Conservation (phyloP, 306 rosid genomes). For the Alnus glutinosa region DNA sequence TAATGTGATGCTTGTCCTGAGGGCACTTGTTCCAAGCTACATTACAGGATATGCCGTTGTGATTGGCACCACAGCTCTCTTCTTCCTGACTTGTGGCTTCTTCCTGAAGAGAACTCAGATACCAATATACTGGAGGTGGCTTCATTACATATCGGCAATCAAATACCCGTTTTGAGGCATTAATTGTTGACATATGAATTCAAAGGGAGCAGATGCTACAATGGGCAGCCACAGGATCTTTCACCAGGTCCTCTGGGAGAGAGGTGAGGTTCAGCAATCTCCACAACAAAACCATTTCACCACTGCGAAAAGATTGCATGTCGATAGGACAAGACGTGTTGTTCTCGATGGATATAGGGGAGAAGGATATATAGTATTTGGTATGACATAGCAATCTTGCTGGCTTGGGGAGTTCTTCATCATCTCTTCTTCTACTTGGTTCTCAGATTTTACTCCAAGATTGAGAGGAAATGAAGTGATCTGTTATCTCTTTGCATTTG, state of each 20-base stretch:
- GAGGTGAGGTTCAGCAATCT: constrained; percentile 32
- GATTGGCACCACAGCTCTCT: constrained; percentile 88
- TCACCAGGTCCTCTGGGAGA: constrained; percentile 76
- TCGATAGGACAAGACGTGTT: constrained; percentile 71
- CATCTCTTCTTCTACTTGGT: constrained; percentile 79
- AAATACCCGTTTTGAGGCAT: constrained; percentile 84
- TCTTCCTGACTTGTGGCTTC: constrained; percentile 89
- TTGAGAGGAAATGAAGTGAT: constrained; percentile 61
- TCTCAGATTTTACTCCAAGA: constrained; percentile 88
- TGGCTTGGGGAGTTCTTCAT: constrained; percentile 90
- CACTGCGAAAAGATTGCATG: constrained; percentile 26
- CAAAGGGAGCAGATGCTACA: constrained; percentile 55
- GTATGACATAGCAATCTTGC: constrained; percentile 62
- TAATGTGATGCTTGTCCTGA: constrained; percentile 73
- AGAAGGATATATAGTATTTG: constrained; percentile 34
- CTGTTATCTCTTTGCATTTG: constrained; percentile 3
- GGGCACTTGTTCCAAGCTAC: constrained; percentile 91
- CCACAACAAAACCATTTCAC: constrained; percentile 16
- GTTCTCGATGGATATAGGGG: constrained; percentile 54
- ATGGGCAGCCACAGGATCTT: constrained; percentile 51
- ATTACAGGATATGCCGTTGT: constrained; percentile 87
- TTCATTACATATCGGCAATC: constrained; percentile 81
- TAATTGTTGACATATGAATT: constrained; percentile 59
- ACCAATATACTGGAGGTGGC: constrained; percentile 70
- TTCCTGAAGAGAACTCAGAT: constrained; percentile 69